Percentiles rank a stretch among this genome's conserved stretches.
Evolutionary conservation across 176 grass and related monocot genomes (phyloP).

Genomic region (Oryza glumipatula): DNA sequence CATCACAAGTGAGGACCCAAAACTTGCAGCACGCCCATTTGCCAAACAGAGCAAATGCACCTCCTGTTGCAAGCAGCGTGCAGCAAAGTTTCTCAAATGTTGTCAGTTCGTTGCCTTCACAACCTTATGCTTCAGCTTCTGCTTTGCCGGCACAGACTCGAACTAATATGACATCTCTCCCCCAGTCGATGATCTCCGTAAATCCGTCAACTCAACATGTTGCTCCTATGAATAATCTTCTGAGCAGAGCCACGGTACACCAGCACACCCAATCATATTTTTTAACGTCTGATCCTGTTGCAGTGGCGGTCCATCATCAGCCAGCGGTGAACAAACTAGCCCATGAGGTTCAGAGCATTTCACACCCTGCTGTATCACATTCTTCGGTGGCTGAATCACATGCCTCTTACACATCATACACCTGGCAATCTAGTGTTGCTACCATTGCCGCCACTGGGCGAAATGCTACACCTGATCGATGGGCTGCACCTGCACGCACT

Average conservation of each 20-base stretch:
- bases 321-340: constrained; percentile 41
- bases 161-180: constrained; percentile 20
- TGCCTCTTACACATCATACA: constrained; percentile 23
- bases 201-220: constrained; percentile 53
- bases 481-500: constrained; percentile 11
- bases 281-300: constrained; percentile 25
- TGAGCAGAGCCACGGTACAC: constrained; percentile 35
- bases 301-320: constrained; percentile 39
- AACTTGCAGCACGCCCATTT: constrained; percentile 39
- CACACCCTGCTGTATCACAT: constrained; percentile 25
- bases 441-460: constrained; percentile 12
- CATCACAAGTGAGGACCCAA: constrained; percentile 10
- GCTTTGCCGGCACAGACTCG: constrained; percentile 47
- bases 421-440: constrained; percentile 54
- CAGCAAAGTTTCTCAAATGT: constrained; percentile 56
- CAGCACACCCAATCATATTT: constrained; percentile 40
- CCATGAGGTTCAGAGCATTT: constrained; percentile 42
- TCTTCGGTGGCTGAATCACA: constrained; percentile 27
- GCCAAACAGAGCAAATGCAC: constrained; percentile 19
- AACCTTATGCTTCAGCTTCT: constrained; percentile 53
- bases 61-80: constrained; percentile 17
- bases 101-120: constrained; percentile 47
- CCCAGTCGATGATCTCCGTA: constrained; percentile 33
- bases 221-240: constrained; percentile 43
- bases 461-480: constrained; percentile 40